Evolutionary conservation across 2,329 filamentous ascomycete species (phyloP), one percentile per base, ranked within the genome.

Genomic region (Akanthomyces dipterigenus): DNA sequence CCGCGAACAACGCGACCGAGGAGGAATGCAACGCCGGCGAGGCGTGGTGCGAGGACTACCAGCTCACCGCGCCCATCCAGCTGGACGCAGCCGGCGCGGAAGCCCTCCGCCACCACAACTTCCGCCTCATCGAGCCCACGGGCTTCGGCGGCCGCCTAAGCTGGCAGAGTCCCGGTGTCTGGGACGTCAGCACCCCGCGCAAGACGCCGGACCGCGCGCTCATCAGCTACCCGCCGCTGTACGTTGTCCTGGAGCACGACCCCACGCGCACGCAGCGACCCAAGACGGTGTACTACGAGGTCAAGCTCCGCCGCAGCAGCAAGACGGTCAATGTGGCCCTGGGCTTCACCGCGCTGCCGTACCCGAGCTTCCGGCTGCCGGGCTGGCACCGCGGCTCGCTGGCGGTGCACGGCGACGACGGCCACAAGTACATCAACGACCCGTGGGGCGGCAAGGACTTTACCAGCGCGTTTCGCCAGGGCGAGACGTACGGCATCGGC

Each of bases 321-420:
- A 66, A 67, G 4, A 79, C 82, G 62, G 73, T 80, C 56, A 76
- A 74, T 43, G 76, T 93, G 1, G 88, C 86, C 0, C 70, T 93
- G 11, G 90, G 90, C 11, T 91, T 86, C 71, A 76, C 82, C 0
- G 89, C 89, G 1, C 82, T 88, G 53, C 90, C 90, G 8, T 93
- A 92, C 69, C 90, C 90, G 7, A 79, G 82, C 0, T 93, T 91
- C 77, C 82, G 90, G 8, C 81, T 93, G 63, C 90, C 90, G 0
- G 90, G 90, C 2, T 93, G 90, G 90, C 88, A 95, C 70, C 82
- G 90, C 38, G 90, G 83, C 20, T 88, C 85, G 64, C 69, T 93
- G 16, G 90, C 80, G 1, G 84, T 93, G n/a, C 90, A 93, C 70
- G 86, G 88, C 51, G 90, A 93, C 71, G 90, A 93, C 71, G 90